These are phyloP conservation scores for Calophaca sinica DNA, from an alignment of 306 rosid species.

Conservation along the genomic window DNA sequence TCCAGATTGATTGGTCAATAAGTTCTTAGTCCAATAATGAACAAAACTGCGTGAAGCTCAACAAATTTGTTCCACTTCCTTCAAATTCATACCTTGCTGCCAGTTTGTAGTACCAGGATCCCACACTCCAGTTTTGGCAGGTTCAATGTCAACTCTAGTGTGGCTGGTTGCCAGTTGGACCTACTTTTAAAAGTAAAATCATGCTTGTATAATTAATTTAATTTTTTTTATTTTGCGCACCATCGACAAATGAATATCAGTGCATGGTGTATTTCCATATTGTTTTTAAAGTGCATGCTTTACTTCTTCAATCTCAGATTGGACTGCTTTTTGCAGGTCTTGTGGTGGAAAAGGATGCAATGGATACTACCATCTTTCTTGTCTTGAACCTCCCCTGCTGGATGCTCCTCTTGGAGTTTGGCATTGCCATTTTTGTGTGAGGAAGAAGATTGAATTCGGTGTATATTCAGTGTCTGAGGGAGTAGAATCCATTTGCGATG, in stretches of 20 bases:
- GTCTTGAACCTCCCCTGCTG: conserved; percentile 74
- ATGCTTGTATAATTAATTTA: conserved; percentile 5
- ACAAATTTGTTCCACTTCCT: neutral
- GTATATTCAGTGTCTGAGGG: conserved; percentile 70
- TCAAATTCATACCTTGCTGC: neutral
- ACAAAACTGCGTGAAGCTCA: neutral
- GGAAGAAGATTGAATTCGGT: conserved; percentile 68
- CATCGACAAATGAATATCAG: conserved; percentile 8
- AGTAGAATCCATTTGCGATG: conserved; percentile 64
- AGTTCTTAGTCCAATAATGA: neutral
- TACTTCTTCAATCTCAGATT: neutral
- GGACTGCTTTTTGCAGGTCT: conserved; percentile 55
- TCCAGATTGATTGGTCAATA: neutral
- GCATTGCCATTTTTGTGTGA: conserved; percentile 66
- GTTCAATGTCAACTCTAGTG: neutral
- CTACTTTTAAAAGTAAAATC: too few species aligned
- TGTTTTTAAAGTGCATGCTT: conserved; percentile 32
- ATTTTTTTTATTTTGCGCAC: neutral
- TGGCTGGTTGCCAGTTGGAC: neutral
- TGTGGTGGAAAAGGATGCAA: conserved; percentile 74
- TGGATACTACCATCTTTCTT: conserved; percentile 68
- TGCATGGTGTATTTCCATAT: conserved; percentile 11
- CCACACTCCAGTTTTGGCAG: neutral
- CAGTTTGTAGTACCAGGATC: neutral
- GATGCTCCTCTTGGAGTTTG: conserved; percentile 68